Conservation (phyloP, 2,329 filamentous ascomycete species). For the Trichoderma lentiforme region DNA sequence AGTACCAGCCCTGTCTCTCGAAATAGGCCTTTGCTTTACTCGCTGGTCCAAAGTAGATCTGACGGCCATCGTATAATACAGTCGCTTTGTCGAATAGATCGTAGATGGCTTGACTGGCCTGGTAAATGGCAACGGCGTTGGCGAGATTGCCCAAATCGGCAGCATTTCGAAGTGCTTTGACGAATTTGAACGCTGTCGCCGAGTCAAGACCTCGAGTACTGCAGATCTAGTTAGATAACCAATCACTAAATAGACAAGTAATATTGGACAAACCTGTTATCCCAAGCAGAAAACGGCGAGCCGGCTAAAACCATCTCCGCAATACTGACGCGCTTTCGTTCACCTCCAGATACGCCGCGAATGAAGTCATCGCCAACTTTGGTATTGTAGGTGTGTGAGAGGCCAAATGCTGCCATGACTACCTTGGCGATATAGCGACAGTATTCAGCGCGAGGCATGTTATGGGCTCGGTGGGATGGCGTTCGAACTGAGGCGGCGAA, state of each 20-base stretch:
- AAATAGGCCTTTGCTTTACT: slow-evolving; percentile 61
- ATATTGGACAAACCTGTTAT: slow-evolving; percentile 52
- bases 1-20: slow-evolving; percentile 64
- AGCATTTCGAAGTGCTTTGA: slow-evolving; percentile 61
- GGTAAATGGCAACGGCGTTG: slow-evolving; percentile 67
- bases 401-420: slow-evolving; percentile 68
- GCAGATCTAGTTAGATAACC: not conserved
- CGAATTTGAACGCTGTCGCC: slow-evolving; percentile 70
- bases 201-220: slow-evolving; percentile 69
- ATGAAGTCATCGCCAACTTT: slow-evolving; percentile 74
- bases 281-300: slow-evolving; percentile 60
- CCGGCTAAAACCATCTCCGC: slow-evolving; percentile 70
- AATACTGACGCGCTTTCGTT: slow-evolving; percentile 77
- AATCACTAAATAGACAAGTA: not conserved
- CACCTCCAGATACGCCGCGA: slow-evolving; percentile 67
- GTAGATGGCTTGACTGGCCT: slow-evolving; percentile 67
- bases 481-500: slow-evolving; percentile 70
- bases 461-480: slow-evolving; percentile 61
- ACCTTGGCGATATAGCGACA: slow-evolving; percentile 61
- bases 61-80: slow-evolving; percentile 71
- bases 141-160: slow-evolving; percentile 62
- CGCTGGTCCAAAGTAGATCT: slow-evolving; percentile 72
- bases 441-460: slow-evolving; percentile 59
- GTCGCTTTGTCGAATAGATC: slow-evolving; percentile 72
- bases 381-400: slow-evolving; percentile 68